Base-by-base conservation (phyloP, 192 early-diverging fungal species). In the Backusella mclennaniae region DNA sequence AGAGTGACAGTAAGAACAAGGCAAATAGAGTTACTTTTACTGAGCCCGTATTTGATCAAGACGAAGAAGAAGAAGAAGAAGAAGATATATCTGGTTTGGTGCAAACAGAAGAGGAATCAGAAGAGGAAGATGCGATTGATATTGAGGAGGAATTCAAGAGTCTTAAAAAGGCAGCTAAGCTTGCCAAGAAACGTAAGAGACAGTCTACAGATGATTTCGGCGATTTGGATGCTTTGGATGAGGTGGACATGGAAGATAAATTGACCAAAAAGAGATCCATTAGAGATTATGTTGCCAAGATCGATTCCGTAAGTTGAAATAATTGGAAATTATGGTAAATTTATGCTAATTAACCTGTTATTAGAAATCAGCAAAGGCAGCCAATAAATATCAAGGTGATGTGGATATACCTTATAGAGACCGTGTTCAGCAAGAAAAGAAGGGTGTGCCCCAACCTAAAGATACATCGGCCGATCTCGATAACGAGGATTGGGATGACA, bases 221-320 rank as follows among this genome's bases (percentile, higher is more conserved):
- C 69, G 95, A 96, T 78, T 79, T 88, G 74, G 90, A 91, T 73
- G 90, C 84, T 29, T 73, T 95, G 69, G 89, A 92, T 73, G 90
- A 90, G 52, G 88, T 90, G 8, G 96, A 97, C 74, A 76, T 90
- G 49, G 90, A 94, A 74, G 96, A 97, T 75, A 96, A 97, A 86
- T 78, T 84, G 36, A 86, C 85, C 38, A 88, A 89, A 70, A 91
- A 90, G 80, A 79, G 76, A 76, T 86, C 85, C 1, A 81, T 89
- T 42, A 84, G 88, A 49, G 83, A 89, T 69, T 87, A 93, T 84
- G 88, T 90, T 63, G 79, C 90, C 8, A 85, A 90, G 73, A 82
- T 94, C 69, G 91, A 93, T 69, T 87, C 90, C 72, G 89, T 90
- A 46, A 78, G 75, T 52, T 17, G 4, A 44, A 42, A n/a, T 44